These are phyloP conservation scores for Rosa hybrid DNA, from an alignment of 331 rosid genomes.

Conservation along the genomic window DNA sequence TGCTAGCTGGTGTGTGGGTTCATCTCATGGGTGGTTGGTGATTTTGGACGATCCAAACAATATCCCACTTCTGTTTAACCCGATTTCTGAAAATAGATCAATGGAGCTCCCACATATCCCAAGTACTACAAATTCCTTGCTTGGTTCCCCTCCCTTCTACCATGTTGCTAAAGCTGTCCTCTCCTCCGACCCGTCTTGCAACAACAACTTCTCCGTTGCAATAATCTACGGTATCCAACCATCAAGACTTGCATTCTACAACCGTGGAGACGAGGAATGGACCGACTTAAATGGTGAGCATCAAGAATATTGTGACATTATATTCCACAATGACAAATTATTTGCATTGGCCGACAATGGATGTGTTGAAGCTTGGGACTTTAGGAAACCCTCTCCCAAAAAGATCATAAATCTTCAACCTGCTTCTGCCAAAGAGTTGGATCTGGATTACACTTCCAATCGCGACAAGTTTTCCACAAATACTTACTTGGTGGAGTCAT, in stretches of 20 bases:
- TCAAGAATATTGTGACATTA: constrained; percentile 20
- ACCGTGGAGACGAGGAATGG: constrained; percentile 13
- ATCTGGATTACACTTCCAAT: background rate
- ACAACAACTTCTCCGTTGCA: background rate
- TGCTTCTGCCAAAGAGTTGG: background rate
- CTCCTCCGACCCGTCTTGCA: background rate
- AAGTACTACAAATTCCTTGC: background rate
- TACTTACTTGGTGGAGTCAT: constrained; percentile 24
- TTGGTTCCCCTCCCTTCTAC: background rate
- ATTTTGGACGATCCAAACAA: background rate
- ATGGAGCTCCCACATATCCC: constrained; percentile 10
- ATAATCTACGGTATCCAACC: background rate
- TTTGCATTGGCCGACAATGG: constrained; percentile 15
- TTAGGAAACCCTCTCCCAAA: background rate
- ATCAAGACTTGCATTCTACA: constrained; percentile 19
- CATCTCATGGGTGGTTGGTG: constrained; percentile 27
- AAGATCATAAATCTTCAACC: constrained; percentile 1
- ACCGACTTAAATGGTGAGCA: constrained; percentile 3
- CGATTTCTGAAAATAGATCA: background rate
- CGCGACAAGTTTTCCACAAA: constrained; percentile 11
- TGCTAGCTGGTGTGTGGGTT: constrained; percentile 28
- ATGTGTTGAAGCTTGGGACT: constrained; percentile 21
- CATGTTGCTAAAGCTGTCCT: constrained; percentile 20
- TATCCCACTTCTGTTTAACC: constrained; percentile 8
- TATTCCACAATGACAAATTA: constrained; percentile 7